Percentiles rank a stretch among this genome's conserved stretches.
These are phyloP conservation scores for Dorcoceras hygrometricum DNA, from an alignment of 257 asterid species.

Conservation along the genomic window DNA sequence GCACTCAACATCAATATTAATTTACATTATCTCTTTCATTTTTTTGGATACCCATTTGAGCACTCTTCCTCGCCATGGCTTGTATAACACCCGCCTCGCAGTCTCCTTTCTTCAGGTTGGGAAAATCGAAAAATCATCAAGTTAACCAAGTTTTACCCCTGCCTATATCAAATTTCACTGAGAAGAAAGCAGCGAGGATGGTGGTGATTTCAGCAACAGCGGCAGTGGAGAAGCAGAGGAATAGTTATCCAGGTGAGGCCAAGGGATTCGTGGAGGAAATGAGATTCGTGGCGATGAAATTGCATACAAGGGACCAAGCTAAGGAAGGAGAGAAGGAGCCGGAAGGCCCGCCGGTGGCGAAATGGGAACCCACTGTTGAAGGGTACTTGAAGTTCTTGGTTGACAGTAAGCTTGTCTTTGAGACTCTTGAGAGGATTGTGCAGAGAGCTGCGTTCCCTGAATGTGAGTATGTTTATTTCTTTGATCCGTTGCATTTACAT, in stretches of 20 bases:
- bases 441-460: slow-evolving; percentile 68
- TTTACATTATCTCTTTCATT: slow-evolving; percentile 30
- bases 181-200: slow-evolving; percentile 45
- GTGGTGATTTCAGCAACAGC: slow-evolving; percentile 49
- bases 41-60: background rate
- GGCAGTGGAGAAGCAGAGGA: slow-evolving; percentile 58
- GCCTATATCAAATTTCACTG: slow-evolving; percentile 36
- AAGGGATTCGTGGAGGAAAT: slow-evolving; percentile 96
- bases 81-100: slow-evolving; percentile 58
- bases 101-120: slow-evolving; percentile 35
- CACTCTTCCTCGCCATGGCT: slow-evolving; percentile 44
- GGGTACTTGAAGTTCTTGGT: slow-evolving; percentile 93
- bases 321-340: slow-evolving; percentile 92
- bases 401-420: slow-evolving; percentile 87
- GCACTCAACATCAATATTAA: slow-evolving; percentile 31
- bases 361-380: slow-evolving; percentile 73
- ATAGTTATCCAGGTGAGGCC: slow-evolving; percentile 73
- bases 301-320: slow-evolving; percentile 80
- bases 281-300: slow-evolving; percentile 93
- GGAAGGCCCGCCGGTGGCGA: slow-evolving; percentile 57
- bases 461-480: slow-evolving; percentile 46
- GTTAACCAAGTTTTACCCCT: slow-evolving; percentile 27
- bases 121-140: slow-evolving; percentile 27
- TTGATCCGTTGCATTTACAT: background rate
- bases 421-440: slow-evolving; percentile 79